Base-by-base conservation (phyloP, 208 protist genomes). In the Acanthamoeba lenticulata region DNA sequence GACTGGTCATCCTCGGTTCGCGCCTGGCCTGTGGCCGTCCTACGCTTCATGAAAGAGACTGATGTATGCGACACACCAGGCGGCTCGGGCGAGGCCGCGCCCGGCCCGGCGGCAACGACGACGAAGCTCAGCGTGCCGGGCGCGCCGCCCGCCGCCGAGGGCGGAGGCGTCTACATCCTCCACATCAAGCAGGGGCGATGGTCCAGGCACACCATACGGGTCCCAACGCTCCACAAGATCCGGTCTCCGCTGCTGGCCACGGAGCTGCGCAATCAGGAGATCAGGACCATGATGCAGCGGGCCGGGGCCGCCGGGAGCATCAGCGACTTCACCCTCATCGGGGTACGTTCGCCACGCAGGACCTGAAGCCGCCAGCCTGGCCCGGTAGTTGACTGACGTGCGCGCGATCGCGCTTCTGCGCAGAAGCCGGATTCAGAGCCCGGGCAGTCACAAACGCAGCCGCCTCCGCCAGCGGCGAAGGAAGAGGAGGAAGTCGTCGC, bases 151-250 rank as follows among this genome's bases (percentile, higher is more conserved):
- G n/a, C n/a, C n/a, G n/a, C n/a, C n/a, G 62, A 74, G 2, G 4
- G 29, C 5, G 40, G 38, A 40, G 86, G 40, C 4, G 32, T 92
- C 40, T 92, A 92, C 34, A 92, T 92, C 38, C 62, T 92, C 57
- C 55, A 92, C 45, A 92, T 92, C 24, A 69, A 65, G 72, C 62
- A 77, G 86, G 62, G 40, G 2, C 74, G 74, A 6, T 85, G 74
- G 74, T 85, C 44, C 13, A 15, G 34, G 74, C 74, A 36, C 42
- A 85, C 2, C 42, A 34, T 85, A 2, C 74, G 42, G 6, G 74
- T 85, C 17, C 74, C 74, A 15, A 85, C 74, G n/a, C n/a, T 85
- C 19, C 74, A 85, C 44, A 85, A 85, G 44, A 85, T 85, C 38
- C 24, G 74, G 34, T 85, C 74, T 1, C 74, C 74, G 44, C 21